Conservation (phyloP, 2,329 filamentous ascomycete genomes). For the Aspergillus amoenus region DNA sequence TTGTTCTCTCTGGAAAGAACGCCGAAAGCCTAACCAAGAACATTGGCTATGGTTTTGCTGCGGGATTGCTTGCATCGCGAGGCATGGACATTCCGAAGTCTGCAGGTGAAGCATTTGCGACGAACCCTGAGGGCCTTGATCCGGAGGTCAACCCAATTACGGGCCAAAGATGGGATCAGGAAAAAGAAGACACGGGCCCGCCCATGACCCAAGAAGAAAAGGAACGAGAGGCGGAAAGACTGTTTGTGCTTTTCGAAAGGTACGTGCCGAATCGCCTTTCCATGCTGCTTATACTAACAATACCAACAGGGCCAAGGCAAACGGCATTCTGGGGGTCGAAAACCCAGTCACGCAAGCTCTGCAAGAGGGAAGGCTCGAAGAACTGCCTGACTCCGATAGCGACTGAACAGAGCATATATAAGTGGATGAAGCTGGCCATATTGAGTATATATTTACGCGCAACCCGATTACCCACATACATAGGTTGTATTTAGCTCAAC, state of each 20-base stretch:
- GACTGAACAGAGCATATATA: conserved; percentile 21
- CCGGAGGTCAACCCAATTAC: conserved; percentile 75
- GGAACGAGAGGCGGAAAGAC: conserved; percentile 80
- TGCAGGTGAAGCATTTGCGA: conserved; percentile 57
- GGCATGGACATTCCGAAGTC: conserved; percentile 74
- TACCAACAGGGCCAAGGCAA: conserved; percentile 61
- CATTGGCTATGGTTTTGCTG: conserved; percentile 91
- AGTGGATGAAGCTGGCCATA: background rate
- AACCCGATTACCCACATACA: background rate
- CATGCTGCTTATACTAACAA: conserved; percentile 16
- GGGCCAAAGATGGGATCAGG: conserved; percentile 73
- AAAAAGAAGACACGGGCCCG: conserved; percentile 58
- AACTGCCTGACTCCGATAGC: conserved; percentile 58
- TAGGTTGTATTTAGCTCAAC: background rate
- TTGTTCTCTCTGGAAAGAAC: conserved; percentile 81
- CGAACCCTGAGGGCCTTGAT: conserved; percentile 23
- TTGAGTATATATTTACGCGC: background rate
- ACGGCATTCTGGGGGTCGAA: conserved; percentile 72
- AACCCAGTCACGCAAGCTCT: conserved; percentile 74
- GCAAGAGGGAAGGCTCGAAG: conserved; percentile 68
- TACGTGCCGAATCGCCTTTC: conserved; percentile 36
- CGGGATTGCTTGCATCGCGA: conserved; percentile 83
- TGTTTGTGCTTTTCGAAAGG: conserved; percentile 91
- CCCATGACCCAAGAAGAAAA: conserved; percentile 92
- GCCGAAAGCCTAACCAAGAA: conserved; percentile 80